phyloP scores from a whole-genome alignment of 495 filamentous ascomycete genomes.

The Aspergillus asperescens region DNA sequence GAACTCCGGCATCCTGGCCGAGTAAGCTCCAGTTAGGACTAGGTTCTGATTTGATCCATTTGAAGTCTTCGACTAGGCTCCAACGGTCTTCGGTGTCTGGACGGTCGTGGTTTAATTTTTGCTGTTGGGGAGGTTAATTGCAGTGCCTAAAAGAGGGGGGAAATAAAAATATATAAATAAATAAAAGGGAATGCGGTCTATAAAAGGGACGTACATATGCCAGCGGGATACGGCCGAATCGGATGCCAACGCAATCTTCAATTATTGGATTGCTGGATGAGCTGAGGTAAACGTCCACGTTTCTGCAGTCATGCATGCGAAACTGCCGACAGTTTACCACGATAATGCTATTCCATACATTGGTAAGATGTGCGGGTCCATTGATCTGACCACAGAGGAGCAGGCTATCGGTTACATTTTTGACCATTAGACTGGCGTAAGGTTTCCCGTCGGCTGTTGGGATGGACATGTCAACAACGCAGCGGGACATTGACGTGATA shows the following conservation, averaged over 20 bases:
- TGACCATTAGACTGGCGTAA: constrained; percentile 70
- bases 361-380: constrained; percentile 78
- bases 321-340: constrained; percentile 77
- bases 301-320: constrained; percentile 78
- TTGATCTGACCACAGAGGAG: constrained; percentile 71
- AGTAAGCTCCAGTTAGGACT: constrained; percentile 87
- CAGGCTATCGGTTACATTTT: constrained; percentile 61
- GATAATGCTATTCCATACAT: constrained; percentile 64
- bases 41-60: constrained; percentile 81
- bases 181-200: not conserved
- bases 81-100: constrained; percentile 57
- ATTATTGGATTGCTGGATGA: constrained; percentile 86
- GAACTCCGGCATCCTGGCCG: constrained; percentile 52
- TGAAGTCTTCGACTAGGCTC: constrained; percentile 93
- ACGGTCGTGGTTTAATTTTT: constrained; percentile 38
- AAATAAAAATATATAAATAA: too few species aligned
- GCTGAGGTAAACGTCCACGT: constrained; percentile 76
- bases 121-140: not conserved
- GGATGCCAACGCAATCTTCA: constrained; percentile 73
- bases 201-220: constrained; percentile 53
- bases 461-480: constrained; percentile 73
- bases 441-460: constrained; percentile 57
- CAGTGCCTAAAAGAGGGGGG: not conserved
- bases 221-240: constrained; percentile 70
- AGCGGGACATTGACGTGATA: constrained; percentile 63